Conservation (phyloP, 208 protist species). For the Trypanosoma mega region DNA sequence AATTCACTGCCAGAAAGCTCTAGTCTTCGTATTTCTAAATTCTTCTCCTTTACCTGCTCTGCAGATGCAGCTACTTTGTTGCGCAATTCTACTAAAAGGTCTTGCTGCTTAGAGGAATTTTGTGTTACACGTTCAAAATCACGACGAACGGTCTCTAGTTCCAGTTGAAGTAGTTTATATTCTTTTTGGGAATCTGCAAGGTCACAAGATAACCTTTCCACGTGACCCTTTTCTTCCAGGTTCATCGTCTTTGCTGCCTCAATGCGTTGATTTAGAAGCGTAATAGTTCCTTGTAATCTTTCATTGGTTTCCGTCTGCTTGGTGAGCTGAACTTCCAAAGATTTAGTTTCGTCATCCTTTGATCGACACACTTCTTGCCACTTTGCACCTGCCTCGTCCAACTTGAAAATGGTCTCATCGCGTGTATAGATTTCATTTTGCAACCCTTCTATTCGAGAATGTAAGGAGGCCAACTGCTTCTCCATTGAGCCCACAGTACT, state of each 20-base stretch:
- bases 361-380: conserved; percentile 56
- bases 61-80: conserved; percentile 40
- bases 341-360: conserved; percentile 76
- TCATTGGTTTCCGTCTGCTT: conserved; percentile 52
- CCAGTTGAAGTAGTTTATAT: conserved; percentile 42
- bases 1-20: conserved; percentile 64
- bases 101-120: conserved; percentile 43
- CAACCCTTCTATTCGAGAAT: conserved; percentile 46
- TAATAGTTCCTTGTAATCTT: conserved; percentile 63
- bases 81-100: conserved; percentile 50
- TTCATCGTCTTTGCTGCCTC: conserved; percentile 71
- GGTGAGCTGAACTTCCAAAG: conserved; percentile 44
- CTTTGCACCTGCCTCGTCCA: conserved; percentile 63
- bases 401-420: conserved; percentile 68
- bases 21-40: conserved; percentile 53
- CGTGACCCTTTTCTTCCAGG: conserved; percentile 55
- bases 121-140: conserved; percentile 44
- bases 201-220: conserved; percentile 63
- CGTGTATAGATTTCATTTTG: conserved; percentile 62
- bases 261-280: conserved; percentile 65
- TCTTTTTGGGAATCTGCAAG: conserved; percentile 51
- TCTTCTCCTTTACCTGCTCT: conserved; percentile 67
- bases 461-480: conserved; percentile 34
- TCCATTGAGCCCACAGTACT: conserved; percentile 27
- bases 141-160: conserved; percentile 51